A percentile compares a stretch with the other conserved stretches of the same genome.
phyloP scores from a whole-genome alignment of 2,329 filamentous ascomycete species.

The Penicillium palitans region DNA sequence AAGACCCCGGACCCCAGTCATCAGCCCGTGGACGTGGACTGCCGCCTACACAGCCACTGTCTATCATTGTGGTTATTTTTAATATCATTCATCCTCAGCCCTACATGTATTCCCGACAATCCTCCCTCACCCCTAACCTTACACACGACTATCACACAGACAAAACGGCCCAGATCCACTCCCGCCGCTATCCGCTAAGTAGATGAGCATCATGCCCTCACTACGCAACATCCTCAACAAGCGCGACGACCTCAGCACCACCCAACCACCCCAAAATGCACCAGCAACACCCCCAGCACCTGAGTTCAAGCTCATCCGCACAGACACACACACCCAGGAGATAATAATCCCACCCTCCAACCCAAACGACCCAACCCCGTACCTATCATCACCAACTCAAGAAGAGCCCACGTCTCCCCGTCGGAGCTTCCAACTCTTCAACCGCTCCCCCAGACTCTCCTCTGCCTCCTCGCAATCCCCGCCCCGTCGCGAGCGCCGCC shows the following conservation, averaged over 20 bases:
- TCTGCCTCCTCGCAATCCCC: conserved; percentile 31
- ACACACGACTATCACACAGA: neutral
- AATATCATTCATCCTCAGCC: neutral
- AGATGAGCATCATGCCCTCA: conserved; percentile 49
- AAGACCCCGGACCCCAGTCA: conserved; percentile 8
- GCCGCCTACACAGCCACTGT: neutral
- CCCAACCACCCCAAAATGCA: conserved; percentile 47
- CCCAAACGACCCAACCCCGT: conserved; percentile 34
- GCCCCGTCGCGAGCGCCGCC: conserved; percentile 34
- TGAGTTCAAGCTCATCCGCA: conserved; percentile 80
- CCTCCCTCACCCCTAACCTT: neutral
- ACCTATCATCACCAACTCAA: conserved; percentile 7
- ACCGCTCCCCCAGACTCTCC: conserved; percentile 29
- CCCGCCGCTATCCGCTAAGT: neutral
- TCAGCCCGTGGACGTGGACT: neutral
- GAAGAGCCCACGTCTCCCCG: conserved; percentile 32
- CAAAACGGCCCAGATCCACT: neutral
- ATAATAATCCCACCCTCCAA: conserved; percentile 69
- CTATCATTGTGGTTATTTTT: neutral
- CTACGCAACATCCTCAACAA: conserved; percentile 63
- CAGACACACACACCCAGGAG: conserved; percentile 79
- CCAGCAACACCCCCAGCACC: conserved; percentile 47
- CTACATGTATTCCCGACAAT: neutral
- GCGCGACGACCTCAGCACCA: conserved; percentile 54
- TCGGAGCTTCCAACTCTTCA: conserved; percentile 39